Conservation (phyloP, 768 basidiomycete genomes). For the Erythrobasidium yunnanense region DNA sequence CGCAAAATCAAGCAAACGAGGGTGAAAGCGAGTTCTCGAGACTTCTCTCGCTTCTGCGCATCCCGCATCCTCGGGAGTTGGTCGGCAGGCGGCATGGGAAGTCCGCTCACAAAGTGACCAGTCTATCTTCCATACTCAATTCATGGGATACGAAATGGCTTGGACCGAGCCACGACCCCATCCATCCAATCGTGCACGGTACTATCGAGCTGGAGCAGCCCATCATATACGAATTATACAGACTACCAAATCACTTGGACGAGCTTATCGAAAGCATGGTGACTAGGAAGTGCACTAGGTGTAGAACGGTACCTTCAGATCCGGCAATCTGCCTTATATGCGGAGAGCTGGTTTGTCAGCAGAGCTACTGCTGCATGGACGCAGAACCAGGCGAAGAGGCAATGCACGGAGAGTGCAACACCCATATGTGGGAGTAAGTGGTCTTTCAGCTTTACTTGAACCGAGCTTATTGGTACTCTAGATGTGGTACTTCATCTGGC, state of each 20-base stretch:
- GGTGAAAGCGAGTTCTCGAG: constrained; percentile 65
- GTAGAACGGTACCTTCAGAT: constrained; percentile 65
- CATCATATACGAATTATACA: constrained; percentile 65
- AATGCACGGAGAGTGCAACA: constrained; percentile 79
- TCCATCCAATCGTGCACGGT: not conserved
- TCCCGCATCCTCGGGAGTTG: constrained; percentile 22
- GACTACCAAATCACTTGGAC: constrained; percentile 71
- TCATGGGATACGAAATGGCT: not conserved
- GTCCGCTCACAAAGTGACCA: constrained; percentile 70
- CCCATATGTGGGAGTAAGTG: constrained; percentile 84
- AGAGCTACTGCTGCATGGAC: constrained; percentile 82
- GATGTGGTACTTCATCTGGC: constrained; percentile 80
- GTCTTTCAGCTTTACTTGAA: not conserved
- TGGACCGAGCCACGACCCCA: not conserved
- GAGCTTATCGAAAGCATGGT: constrained; percentile 66
- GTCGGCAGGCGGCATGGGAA: constrained; percentile 9
- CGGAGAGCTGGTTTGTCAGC: constrained; percentile 74
- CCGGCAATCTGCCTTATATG: constrained; percentile 88
- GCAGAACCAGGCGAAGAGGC: constrained; percentile 45
- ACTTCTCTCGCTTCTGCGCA: constrained; percentile 56
- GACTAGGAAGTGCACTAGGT: constrained; percentile 61
- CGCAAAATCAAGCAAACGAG: constrained; percentile 38
- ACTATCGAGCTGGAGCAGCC: constrained; percentile 58
- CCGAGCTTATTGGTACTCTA: constrained; percentile 39
- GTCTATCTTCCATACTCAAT: constrained; percentile 46